These are phyloP conservation scores for Potentilla sterilis DNA, from an alignment of 306 rosid genomes.

Conservation along the genomic window DNA sequence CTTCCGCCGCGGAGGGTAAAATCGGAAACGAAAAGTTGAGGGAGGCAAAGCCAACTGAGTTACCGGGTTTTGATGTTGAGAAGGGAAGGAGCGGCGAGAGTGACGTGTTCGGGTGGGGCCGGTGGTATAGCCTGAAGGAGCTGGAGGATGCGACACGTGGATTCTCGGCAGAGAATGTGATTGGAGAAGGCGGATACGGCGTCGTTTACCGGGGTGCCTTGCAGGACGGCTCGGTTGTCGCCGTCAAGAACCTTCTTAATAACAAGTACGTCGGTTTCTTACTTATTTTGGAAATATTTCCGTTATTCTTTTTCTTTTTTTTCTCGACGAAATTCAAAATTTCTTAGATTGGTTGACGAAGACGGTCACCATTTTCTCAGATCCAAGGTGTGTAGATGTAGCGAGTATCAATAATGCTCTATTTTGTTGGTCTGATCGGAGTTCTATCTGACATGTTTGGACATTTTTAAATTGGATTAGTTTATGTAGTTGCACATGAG, in stretches of 20 bases:
- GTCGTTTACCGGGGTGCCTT: conserved; percentile 72
- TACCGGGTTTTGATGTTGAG: conserved; percentile 24
- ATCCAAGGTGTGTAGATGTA: not conserved
- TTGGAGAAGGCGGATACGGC: conserved; percentile 98
- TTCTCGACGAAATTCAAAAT: not conserved
- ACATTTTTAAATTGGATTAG: not conserved
- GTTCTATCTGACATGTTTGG: not conserved
- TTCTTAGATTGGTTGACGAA: not conserved
- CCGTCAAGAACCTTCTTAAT: conserved; percentile 92
- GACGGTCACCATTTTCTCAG: not conserved
- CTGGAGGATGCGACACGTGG: conserved; percentile 73
- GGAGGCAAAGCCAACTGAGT: conserved; percentile 5
- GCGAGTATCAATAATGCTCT: not conserved
- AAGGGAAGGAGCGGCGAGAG: conserved; percentile 37
- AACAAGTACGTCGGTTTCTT: conserved; percentile 62
- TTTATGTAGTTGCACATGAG: not conserved
- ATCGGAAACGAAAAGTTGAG: conserved; percentile 17
- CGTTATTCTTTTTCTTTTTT: not conserved
- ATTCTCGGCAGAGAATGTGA: conserved; percentile 63
- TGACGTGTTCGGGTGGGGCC: conserved; percentile 86
- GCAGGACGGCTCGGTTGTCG: conserved; percentile 73
- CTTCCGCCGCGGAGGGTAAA: conserved; percentile 28
- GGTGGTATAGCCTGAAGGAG: conserved; percentile 81
- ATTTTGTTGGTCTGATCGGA: not conserved
- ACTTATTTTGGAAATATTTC: not conserved